phyloP scores from a whole-genome alignment of 2,329 filamentous ascomycete species.

The Lasiodiplodia citricola region DNA sequence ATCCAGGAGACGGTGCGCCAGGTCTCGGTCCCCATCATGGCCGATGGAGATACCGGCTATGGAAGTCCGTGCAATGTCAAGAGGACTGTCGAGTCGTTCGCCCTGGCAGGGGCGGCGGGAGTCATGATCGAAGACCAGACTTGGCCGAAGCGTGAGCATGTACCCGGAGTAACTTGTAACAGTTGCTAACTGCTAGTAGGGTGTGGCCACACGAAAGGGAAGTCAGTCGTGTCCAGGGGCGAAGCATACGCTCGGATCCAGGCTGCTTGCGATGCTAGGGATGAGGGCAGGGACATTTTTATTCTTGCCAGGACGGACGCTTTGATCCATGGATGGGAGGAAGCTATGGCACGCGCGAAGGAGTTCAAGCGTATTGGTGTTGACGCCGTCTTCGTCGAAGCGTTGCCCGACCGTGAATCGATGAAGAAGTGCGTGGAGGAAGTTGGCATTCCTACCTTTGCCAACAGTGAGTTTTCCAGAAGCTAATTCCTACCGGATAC shows the following conservation, averaged over 20 bases:
- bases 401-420: conserved; percentile 49
- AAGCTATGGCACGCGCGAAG: conserved; percentile 49
- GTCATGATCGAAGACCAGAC: conserved; percentile 56
- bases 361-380: conserved; percentile 52
- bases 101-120: conserved; percentile 46
- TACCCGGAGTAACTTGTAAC: background rate
- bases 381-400: conserved; percentile 54
- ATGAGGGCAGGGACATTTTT: conserved; percentile 54
- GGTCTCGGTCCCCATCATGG: conserved; percentile 50
- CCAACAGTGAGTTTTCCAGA: conserved; percentile 40
- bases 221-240: conserved; percentile 51
- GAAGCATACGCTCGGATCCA: conserved; percentile 55
- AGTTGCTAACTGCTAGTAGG: conserved; percentile 33
- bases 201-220: conserved; percentile 55
- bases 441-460: conserved; percentile 48
- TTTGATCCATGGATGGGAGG: conserved; percentile 51
- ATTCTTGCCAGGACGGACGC: conserved; percentile 54
- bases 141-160: conserved; percentile 53
- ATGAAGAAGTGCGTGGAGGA: conserved; percentile 47
- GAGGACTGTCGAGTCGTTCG: conserved; percentile 53
- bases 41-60: conserved; percentile 56
- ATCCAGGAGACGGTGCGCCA: conserved; percentile 50
- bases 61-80: conserved; percentile 56
- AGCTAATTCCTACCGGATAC: too few species aligned
- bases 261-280: conserved; percentile 53